Evolutionary conservation across 2,329 filamentous ascomycete genomes (phyloP).

Genomic region (Sclerotinia spermophila): DNA sequence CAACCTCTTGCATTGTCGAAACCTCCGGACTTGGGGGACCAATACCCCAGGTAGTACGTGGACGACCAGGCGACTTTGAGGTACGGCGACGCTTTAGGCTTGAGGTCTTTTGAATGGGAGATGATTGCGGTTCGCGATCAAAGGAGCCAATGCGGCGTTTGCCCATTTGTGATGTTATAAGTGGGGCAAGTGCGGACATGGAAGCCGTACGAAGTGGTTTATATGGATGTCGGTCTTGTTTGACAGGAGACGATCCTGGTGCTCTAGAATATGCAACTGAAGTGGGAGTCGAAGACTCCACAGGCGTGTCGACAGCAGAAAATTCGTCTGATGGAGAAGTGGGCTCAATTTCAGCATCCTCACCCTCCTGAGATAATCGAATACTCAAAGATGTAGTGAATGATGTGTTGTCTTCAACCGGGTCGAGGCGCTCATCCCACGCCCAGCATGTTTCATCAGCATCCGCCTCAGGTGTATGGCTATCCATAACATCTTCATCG

Average conservation of each 20-base stretch:
- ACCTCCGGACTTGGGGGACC: conserved; percentile 34
- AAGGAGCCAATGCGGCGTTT: conserved; percentile 48
- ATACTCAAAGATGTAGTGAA: conserved; percentile 45
- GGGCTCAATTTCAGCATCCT: conserved; percentile 26
- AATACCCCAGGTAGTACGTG: conserved; percentile 50
- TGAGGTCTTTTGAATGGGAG: conserved; percentile 18
- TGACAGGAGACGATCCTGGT: conserved; percentile 24
- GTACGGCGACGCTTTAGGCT: conserved; percentile 39
- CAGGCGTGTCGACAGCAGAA: conserved; percentile 33
- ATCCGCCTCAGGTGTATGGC: conserved; percentile 57
- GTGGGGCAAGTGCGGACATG: conserved; percentile 44
- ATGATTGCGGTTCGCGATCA: conserved; percentile 33
- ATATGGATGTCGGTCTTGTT: conserved; percentile 38
- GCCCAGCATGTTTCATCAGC: conserved; percentile 64
- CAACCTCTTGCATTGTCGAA: conserved; percentile 25
- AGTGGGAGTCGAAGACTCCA: conserved; percentile 32
- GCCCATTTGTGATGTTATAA: conserved; percentile 39
- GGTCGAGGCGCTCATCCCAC: conserved; percentile 47
- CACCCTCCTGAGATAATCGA: conserved; percentile 41
- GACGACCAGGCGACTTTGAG: conserved; percentile 53
- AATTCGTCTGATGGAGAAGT: conserved; percentile 35
- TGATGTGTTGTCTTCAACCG: background rate
- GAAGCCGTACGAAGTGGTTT: conserved; percentile 52
- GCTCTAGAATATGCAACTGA: conserved; percentile 21
- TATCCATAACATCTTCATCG: conserved; percentile 43